These are phyloP conservation scores for Calycina herbarum DNA, from an alignment of 2,329 filamentous ascomycete species.

Conservation along the genomic window DNA sequence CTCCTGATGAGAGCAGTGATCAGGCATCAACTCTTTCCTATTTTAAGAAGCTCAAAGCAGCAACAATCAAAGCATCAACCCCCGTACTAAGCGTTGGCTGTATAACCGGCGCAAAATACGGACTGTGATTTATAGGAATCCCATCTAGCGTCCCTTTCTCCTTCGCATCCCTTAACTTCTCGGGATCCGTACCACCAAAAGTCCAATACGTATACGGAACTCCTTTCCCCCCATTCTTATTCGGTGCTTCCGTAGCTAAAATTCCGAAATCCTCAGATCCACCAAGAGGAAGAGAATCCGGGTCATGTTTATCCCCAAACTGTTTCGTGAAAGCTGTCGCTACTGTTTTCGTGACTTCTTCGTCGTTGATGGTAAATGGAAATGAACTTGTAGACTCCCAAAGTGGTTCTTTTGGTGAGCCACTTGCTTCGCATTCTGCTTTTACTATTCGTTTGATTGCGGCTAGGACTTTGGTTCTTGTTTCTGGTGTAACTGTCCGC, in stretches of 20 bases:
- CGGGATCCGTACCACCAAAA: conserved; percentile 41
- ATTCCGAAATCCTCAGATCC: conserved; percentile 42
- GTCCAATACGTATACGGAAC: conserved; percentile 40
- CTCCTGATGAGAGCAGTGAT: too few relatives aligned
- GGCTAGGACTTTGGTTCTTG: conserved; percentile 39
- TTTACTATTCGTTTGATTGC: conserved; percentile 47
- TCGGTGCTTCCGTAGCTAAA: conserved; percentile 46
- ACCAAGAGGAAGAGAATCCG: conserved; percentile 17
- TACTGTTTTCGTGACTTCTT: conserved; percentile 19
- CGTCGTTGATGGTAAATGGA: conserved; percentile 30
- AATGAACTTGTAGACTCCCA: conserved; percentile 24
- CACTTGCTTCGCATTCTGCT: conserved; percentile 53
- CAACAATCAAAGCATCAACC: conserved; percentile 51
- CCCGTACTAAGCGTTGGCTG: conserved; percentile 57
- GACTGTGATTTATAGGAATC: conserved; percentile 57
- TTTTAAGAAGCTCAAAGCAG: conserved; percentile 49
- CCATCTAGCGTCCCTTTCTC: conserved; percentile 20
- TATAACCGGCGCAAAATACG: conserved; percentile 58
- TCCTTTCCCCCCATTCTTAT: conserved; percentile 14
- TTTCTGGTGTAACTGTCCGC: conserved; percentile 38
- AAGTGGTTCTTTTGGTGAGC: conserved; percentile 28
- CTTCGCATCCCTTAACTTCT: conserved; percentile 19
- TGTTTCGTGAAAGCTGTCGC: conserved; percentile 19
- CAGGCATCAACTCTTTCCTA: not conserved
- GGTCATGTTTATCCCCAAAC: conserved; percentile 28